phyloP scores from a whole-genome alignment of 768 basidiomycete species.

The Leucocoprinus birnbaumii region DNA sequence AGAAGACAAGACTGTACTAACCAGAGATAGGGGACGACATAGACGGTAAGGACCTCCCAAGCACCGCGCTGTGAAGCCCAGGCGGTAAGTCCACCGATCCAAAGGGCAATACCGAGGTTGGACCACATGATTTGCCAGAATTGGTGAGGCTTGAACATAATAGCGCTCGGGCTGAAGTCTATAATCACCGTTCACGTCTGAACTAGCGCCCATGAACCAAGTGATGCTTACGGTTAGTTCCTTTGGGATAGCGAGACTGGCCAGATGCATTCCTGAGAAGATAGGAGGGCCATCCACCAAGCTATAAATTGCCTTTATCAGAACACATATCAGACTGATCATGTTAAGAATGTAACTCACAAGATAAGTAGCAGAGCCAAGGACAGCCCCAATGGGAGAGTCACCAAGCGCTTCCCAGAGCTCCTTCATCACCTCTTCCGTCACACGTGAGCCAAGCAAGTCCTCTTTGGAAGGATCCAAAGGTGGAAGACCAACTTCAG shows the following conservation, averaged over 20 bases:
- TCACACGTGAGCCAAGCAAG: constrained; percentile 58
- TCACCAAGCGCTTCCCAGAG: constrained; percentile 88
- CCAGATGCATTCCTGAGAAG: constrained; percentile 82
- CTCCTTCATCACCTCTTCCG: constrained; percentile 66
- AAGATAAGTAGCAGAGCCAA: constrained; percentile 54
- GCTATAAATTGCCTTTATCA: constrained; percentile 30
- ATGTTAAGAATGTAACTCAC: constrained; percentile 31
- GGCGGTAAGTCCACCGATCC: constrained; percentile 56
- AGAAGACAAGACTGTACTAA: constrained; percentile 20
- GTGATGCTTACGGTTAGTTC: constrained; percentile 67
- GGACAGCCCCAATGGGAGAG: constrained; percentile 73
- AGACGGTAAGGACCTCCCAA: constrained; percentile 70
- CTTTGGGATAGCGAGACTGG: constrained; percentile 73
- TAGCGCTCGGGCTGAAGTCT: constrained; percentile 77
- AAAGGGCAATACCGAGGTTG: constrained; percentile 76
- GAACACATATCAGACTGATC: not conserved
- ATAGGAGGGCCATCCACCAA: constrained; percentile 87
- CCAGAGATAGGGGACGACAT: constrained; percentile 90
- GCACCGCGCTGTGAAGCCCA: constrained; percentile 65
- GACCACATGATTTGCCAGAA: constrained; percentile 74
- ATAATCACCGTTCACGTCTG: not conserved
- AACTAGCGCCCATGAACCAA: not conserved
- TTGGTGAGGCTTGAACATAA: constrained; percentile 87
- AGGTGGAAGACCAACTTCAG: constrained; percentile 58
- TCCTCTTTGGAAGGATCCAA: constrained; percentile 71